A percentile compares a stretch with the other conserved stretches of the same genome.
phyloP scores from a whole-genome alignment of 176 grass and related monocot species.

The Eleusine coracana region DNA sequence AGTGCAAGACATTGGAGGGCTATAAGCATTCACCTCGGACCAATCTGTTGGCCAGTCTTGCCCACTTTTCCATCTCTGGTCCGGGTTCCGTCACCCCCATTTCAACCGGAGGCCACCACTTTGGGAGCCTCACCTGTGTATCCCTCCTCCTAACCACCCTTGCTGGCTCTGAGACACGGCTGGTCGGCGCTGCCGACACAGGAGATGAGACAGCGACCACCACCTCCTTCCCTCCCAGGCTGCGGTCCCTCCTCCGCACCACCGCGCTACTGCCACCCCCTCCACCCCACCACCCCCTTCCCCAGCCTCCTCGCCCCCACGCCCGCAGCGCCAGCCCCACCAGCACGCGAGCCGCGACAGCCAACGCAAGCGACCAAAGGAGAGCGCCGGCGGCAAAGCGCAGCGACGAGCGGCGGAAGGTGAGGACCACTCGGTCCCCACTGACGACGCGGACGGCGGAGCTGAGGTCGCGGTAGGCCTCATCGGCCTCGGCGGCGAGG shows the following conservation, averaged over 20 bases:
- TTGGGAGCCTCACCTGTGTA: slow-evolving; percentile 36
- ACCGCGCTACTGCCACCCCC: slow-evolving; percentile 12
- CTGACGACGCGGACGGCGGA: slow-evolving; percentile 49
- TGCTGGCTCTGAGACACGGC: slow-evolving; percentile 31
- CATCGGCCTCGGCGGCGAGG: slow-evolving; percentile 49
- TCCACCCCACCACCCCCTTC: slow-evolving; percentile 27
- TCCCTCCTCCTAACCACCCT: slow-evolving; percentile 30
- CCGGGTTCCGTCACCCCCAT: slow-evolving; percentile 8
- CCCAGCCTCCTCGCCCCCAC: slow-evolving; percentile 27
- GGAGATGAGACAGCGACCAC: slow-evolving; percentile 49
- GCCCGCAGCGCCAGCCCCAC: slow-evolving; percentile 40
- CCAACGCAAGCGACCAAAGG: slow-evolving; percentile 53
- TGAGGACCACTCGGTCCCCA: slow-evolving; percentile 59
- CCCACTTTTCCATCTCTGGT: slow-evolving; percentile 33
- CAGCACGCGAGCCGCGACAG: slow-evolving; percentile 42
- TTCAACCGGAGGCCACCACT: slow-evolving; percentile 61
- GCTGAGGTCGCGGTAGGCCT: slow-evolving; percentile 62
- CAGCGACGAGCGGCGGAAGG: slow-evolving; percentile 69
- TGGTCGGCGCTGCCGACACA: slow-evolving; percentile 19
- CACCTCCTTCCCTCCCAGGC: slow-evolving; percentile 72
- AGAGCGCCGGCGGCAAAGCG: slow-evolving; percentile 46
- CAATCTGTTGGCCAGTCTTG: slow-evolving; percentile 53
- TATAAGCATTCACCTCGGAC: slow-evolving; percentile 57
- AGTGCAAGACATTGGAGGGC: neutral
- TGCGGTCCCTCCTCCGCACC: slow-evolving; percentile 59